Evolutionary conservation across 106 monocot genomes (phyloP).

Genomic region (Allium fistulosum): DNA sequence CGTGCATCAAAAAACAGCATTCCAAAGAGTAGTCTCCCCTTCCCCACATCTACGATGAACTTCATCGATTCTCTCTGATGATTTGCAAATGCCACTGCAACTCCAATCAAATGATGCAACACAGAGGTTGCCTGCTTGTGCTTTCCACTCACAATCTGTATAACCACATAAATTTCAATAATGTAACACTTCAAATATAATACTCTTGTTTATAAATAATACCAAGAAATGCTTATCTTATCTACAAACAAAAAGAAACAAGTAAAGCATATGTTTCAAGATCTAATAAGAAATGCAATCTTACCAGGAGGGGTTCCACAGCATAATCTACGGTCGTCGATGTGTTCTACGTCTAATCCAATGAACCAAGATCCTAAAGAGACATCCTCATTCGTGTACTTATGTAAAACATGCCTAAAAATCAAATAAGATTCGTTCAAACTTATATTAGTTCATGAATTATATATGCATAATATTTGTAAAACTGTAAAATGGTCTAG

Average conservation of each 20-base stretch:
- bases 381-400: conserved; percentile 61
- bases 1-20: conserved; percentile 23
- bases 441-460: background rate
- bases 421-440: conserved; percentile 1
- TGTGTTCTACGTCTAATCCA: conserved; percentile 54
- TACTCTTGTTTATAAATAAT: too few relatives aligned
- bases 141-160: conserved; percentile 69
- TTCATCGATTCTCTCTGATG: conserved; percentile 39
- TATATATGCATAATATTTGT: too few relatives aligned
- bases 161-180: too few relatives aligned
- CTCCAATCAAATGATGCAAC: conserved; percentile 67
- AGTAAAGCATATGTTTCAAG: too few relatives aligned
- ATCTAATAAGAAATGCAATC: background rate
- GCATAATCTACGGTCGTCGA: conserved; percentile 52
- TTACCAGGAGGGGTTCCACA: conserved; percentile 63
- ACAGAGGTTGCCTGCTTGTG: conserved; percentile 63
- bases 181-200: too few relatives aligned
- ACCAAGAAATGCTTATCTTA: too few relatives aligned
- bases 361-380: conserved; percentile 57
- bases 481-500: too few relatives aligned
- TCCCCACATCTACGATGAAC: conserved; percentile 52
- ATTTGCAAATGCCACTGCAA: conserved; percentile 67
- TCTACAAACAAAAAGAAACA: too few relatives aligned
- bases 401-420: conserved; percentile 39
- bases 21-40: conserved; percentile 40